Conservation (phyloP, 2,329 filamentous ascomycete genomes). For the Coniochaeta sp. region DNA sequence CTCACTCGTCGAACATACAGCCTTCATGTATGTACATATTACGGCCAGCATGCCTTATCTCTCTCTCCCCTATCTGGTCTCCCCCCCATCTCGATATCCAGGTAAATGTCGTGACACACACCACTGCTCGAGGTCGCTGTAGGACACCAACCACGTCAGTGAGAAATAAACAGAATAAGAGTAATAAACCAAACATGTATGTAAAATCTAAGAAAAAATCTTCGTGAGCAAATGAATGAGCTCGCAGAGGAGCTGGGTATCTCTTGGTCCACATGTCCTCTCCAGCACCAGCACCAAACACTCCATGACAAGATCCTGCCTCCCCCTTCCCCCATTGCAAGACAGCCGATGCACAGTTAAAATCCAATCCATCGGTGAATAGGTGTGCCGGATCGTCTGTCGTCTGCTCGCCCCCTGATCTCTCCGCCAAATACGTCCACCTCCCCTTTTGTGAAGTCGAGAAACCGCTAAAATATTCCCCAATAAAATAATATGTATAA, state of each 20-base stretch:
- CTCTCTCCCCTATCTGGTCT: too few relatives aligned
- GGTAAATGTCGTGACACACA: background rate
- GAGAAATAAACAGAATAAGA: background rate
- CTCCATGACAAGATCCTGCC: background rate
- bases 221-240: conserved; percentile 16
- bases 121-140: background rate
- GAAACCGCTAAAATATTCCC: background rate
- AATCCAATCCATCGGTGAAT: background rate
- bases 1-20: background rate
- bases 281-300: conserved; percentile 4
- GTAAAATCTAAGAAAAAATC: conserved; percentile 10
- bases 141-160: background rate
- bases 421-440: background rate
- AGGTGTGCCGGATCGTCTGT: background rate
- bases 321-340: background rate
- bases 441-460: background rate
- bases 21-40: background rate
- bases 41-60: background rate
- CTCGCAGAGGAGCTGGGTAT: conserved; percentile 21
- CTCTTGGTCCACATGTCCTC: conserved; percentile 18
- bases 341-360: background rate
- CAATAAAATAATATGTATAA: background rate
- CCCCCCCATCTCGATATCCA: too few relatives aligned
- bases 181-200: conserved; percentile 4
- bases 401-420: background rate